A percentile compares a stretch with the other conserved stretches of the same genome.
Conservation (phyloP, 345 rosid genomes). For the Linum lewisii region DNA sequence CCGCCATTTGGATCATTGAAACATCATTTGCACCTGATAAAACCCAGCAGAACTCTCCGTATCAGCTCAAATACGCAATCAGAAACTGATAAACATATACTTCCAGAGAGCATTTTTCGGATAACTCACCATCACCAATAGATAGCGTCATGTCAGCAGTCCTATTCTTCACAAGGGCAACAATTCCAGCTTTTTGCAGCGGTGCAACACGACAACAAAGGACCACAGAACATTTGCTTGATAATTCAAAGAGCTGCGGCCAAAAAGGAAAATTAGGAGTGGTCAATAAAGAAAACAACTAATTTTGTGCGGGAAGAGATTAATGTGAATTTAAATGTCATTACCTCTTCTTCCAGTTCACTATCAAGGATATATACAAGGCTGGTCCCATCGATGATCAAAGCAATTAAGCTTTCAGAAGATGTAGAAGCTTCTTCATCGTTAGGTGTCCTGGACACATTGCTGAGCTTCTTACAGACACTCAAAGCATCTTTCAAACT, state of each 20-base stretch:
- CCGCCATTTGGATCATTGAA: constrained; percentile 15
- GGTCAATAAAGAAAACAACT: constrained; percentile 14
- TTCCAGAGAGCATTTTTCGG: background rate
- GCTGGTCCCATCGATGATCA: constrained; percentile 96
- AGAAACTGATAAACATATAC: background rate
- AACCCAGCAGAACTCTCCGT: constrained; percentile 8
- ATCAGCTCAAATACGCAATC: constrained; percentile 16
- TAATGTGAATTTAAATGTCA: constrained; percentile 3
- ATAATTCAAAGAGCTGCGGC: constrained; percentile 75
- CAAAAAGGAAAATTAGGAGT: constrained; percentile 12
- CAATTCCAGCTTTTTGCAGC: constrained; percentile 94
- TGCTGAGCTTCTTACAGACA: constrained; percentile 36
- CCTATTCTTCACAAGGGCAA: constrained; percentile 83
- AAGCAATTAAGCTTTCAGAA: constrained; percentile 35
- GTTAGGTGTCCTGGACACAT: constrained; percentile 23
- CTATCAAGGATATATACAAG: constrained; percentile 90
- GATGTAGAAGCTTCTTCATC: constrained; percentile 31
- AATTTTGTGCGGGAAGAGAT: constrained; percentile 7
- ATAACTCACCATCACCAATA: constrained; percentile 78
- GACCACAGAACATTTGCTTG: constrained; percentile 71
- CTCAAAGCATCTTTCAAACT: constrained; percentile 62
- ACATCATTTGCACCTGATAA: constrained; percentile 15
- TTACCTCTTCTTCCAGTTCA: constrained; percentile 84
- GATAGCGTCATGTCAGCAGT: constrained; percentile 95
- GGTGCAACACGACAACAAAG: constrained; percentile 99